Percentiles rank a stretch among this genome's conserved stretches.
phyloP scores from a whole-genome alignment of 2,329 filamentous ascomycete genomes.

The Scedosporium boydii region DNA sequence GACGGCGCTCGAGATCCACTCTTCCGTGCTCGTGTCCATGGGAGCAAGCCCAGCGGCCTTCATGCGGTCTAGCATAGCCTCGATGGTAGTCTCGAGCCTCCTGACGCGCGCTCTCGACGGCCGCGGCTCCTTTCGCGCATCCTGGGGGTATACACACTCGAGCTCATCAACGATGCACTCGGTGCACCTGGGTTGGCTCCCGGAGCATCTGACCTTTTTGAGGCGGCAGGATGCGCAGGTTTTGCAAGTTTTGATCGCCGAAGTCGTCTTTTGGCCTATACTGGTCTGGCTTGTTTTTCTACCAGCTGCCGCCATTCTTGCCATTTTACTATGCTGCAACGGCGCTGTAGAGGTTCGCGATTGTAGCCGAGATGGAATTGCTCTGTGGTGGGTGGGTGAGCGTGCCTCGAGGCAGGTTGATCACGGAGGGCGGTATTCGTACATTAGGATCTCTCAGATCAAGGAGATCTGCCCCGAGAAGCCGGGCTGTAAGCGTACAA shows the following conservation, averaged over 20 bases:
- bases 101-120: constrained; percentile 21
- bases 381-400: too few species aligned
- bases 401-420: too few species aligned
- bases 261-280: neutral
- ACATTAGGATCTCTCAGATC: too few species aligned
- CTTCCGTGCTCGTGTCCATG: constrained; percentile 9
- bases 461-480: too few species aligned
- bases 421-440: too few species aligned
- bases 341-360: too few species aligned
- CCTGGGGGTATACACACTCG: constrained; percentile 22
- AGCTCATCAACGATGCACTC: constrained; percentile 19
- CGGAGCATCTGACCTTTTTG: constrained; percentile 26
- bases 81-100: constrained; percentile 19
- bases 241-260: constrained; percentile 15
- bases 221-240: constrained; percentile 25
- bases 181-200: constrained; percentile 20
- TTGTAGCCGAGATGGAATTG: too few species aligned
- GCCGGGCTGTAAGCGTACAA: too few species aligned
- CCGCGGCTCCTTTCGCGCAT: constrained; percentile 21
- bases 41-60: constrained; percentile 18
- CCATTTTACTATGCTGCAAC: too few species aligned
- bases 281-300: neutral
- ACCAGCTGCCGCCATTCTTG: neutral
- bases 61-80: constrained; percentile 23
- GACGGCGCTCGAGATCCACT: neutral